phyloP scores from a whole-genome alignment of 2,329 filamentous ascomycete genomes.

The Knufia petricola region DNA sequence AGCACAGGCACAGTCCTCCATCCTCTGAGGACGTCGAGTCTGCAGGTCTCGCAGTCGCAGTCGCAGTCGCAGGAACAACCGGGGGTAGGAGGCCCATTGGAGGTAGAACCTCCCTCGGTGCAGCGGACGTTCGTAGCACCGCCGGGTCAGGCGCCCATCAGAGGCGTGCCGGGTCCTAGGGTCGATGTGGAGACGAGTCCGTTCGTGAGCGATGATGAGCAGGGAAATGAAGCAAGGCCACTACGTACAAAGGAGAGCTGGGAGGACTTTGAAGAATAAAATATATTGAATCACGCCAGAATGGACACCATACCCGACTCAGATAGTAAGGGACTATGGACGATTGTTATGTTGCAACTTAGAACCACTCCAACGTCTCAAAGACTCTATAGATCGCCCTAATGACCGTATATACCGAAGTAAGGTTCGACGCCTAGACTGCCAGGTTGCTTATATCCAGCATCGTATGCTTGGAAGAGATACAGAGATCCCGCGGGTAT shows the following conservation, averaged over 20 bases:
- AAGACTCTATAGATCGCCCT: too few relatives aligned
- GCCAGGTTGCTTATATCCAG: constrained; percentile 62
- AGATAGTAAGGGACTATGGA: too few relatives aligned
- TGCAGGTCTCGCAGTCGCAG: neutral
- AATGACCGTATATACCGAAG: constrained; percentile 48
- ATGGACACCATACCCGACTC: too few relatives aligned
- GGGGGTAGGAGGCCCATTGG: neutral
- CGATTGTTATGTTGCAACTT: neutral
- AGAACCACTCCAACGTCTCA: neutral
- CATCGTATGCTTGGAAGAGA: constrained; percentile 72
- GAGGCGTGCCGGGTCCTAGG: constrained; percentile 18
- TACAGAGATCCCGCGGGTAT: constrained; percentile 49
- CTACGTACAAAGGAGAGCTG: constrained; percentile 6
- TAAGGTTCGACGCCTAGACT: constrained; percentile 65
- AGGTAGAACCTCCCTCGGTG: constrained; percentile 1
- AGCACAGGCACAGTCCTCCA: neutral
- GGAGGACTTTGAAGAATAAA: too few relatives aligned
- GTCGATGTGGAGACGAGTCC: constrained; percentile 21
- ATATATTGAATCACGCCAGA: too few relatives aligned
- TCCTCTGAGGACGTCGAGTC: constrained; percentile 6
- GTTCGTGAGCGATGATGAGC: constrained; percentile 22
- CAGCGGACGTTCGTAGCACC: constrained; percentile 17
- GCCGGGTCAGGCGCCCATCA: constrained; percentile 17
- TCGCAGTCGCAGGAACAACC: too few relatives aligned
- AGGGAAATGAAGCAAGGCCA: constrained; percentile 8